These are phyloP conservation scores for Diaporthe eres DNA, from an alignment of 2,329 filamentous ascomycete species.

Conservation along the genomic window DNA sequence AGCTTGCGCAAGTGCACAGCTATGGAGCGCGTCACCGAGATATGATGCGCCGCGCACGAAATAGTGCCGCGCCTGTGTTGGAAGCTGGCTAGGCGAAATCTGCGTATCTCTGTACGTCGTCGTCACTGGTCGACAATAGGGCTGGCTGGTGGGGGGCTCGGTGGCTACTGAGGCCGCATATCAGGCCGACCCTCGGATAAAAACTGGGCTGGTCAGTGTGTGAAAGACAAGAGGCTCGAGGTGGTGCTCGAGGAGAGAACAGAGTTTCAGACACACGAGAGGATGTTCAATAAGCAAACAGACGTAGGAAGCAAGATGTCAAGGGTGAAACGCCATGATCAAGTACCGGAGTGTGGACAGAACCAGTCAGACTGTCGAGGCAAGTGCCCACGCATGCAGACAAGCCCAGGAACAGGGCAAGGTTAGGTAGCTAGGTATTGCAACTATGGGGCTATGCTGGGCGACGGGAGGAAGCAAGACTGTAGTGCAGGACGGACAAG, in stretches of 20 bases:
- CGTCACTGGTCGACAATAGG: constrained; percentile 35
- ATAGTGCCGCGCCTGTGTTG: constrained; percentile 2
- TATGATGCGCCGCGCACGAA: background rate
- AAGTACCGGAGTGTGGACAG: constrained; percentile 35
- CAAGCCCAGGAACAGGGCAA: constrained; percentile 26
- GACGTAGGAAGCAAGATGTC: constrained; percentile 32
- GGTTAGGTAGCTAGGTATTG: constrained; percentile 2
- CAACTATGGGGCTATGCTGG: constrained; percentile 15
- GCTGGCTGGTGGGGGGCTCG: constrained; percentile 36
- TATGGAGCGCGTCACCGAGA: constrained; percentile 8
- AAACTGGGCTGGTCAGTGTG: constrained; percentile 35
- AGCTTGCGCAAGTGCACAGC: constrained; percentile 44
- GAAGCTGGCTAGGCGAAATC: constrained; percentile 6
- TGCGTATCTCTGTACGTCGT: constrained; percentile 34
- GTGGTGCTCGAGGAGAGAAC: constrained; percentile 14
- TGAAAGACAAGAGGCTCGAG: constrained; percentile 16
- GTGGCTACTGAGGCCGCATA: constrained; percentile 41
- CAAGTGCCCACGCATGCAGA: constrained; percentile 32
- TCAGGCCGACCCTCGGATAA: constrained; percentile 39
- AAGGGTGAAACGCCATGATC: constrained; percentile 40
- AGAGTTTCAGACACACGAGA: constrained; percentile 38
- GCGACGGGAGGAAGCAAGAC: constrained; percentile 21
- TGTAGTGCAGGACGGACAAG: constrained; percentile 18
- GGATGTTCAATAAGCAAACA: constrained; percentile 31
- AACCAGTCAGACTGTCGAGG: constrained; percentile 39